phyloP scores from a whole-genome alignment of 2,329 filamentous ascomycete species.

The Ceratocystis huliohia region DNA sequence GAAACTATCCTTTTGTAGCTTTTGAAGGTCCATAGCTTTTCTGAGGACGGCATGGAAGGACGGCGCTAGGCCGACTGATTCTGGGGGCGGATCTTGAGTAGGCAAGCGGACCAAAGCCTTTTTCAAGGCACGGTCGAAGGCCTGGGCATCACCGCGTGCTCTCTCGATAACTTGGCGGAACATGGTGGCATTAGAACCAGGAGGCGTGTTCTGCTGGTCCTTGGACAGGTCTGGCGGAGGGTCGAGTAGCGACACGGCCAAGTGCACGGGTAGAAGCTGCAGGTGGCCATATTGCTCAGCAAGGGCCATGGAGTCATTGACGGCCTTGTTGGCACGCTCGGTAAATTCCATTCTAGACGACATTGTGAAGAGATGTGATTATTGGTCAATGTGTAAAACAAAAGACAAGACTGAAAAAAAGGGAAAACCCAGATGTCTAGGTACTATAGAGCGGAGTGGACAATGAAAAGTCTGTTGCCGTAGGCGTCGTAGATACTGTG shows the following conservation, averaged over 20 bases:
- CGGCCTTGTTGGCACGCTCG: conserved; percentile 77
- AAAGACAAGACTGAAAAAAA: neutral
- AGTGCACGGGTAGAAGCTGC: conserved; percentile 79
- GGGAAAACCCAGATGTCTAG: neutral
- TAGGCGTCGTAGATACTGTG: neutral
- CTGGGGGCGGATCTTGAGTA: conserved; percentile 88
- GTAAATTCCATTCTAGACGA: conserved; percentile 79
- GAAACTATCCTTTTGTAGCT: conserved; percentile 93
- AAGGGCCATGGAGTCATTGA: conserved; percentile 76
- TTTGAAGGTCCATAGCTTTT: conserved; percentile 77
- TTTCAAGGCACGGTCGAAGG: conserved; percentile 80
- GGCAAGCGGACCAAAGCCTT: conserved; percentile 81
- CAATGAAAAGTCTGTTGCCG: too few relatives aligned
- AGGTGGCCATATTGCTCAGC: conserved; percentile 84
- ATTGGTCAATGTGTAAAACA: conserved; percentile 3
- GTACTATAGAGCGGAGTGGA: neutral
- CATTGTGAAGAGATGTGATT: conserved; percentile 37
- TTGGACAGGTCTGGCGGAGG: conserved; percentile 64
- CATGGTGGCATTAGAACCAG: conserved; percentile 54
- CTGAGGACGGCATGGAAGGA: conserved; percentile 71
- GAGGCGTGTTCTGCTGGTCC: conserved; percentile 66
- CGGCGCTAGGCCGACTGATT: conserved; percentile 71
- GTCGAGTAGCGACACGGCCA: conserved; percentile 71
- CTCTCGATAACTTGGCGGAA: conserved; percentile 91
- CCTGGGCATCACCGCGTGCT: conserved; percentile 82